These are phyloP conservation scores for Cordia subcordata DNA, from an alignment of 257 asterid genomes.

Conservation along the genomic window DNA sequence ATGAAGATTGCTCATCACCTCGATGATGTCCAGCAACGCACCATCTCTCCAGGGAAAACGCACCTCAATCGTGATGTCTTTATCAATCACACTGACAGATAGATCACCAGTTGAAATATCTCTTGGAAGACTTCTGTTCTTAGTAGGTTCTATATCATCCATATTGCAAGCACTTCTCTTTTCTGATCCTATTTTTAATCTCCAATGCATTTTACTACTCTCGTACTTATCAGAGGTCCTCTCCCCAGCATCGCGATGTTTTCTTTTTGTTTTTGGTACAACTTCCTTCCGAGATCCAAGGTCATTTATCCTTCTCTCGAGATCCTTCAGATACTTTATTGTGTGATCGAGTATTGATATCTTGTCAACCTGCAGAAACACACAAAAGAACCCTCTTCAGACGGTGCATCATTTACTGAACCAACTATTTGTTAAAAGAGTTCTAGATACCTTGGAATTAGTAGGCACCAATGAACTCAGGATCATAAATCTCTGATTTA, in stretches of 20 bases:
- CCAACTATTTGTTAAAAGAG: neutral
- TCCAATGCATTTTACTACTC: constrained; percentile 22
- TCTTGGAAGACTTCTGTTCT: constrained; percentile 21
- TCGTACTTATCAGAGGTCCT: constrained; percentile 61
- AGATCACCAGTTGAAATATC: constrained; percentile 36
- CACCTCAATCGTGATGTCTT: constrained; percentile 53
- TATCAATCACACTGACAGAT: constrained; percentile 39
- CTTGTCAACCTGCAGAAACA: constrained; percentile 69
- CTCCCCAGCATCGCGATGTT: constrained; percentile 48
- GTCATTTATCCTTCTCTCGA: constrained; percentile 61
- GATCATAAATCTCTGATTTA: constrained; percentile 69
- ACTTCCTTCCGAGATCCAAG: constrained; percentile 17
- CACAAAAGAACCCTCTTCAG: neutral
- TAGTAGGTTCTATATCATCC: constrained; percentile 32
- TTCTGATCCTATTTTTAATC: constrained; percentile 30
- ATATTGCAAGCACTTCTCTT: constrained; percentile 60
- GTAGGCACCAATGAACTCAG: constrained; percentile 83
- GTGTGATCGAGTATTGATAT: constrained; percentile 77
- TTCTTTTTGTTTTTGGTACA: constrained; percentile 15
- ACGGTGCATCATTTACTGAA: neutral
- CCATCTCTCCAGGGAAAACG: constrained; percentile 57
- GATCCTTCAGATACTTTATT: constrained; percentile 67
- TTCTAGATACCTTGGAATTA: constrained; percentile 69
- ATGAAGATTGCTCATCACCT: constrained; percentile 37
- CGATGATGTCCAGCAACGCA: constrained; percentile 52